Conservation (phyloP, 2,329 filamentous ascomycete genomes). For the Colletotrichum graminicola region DNA sequence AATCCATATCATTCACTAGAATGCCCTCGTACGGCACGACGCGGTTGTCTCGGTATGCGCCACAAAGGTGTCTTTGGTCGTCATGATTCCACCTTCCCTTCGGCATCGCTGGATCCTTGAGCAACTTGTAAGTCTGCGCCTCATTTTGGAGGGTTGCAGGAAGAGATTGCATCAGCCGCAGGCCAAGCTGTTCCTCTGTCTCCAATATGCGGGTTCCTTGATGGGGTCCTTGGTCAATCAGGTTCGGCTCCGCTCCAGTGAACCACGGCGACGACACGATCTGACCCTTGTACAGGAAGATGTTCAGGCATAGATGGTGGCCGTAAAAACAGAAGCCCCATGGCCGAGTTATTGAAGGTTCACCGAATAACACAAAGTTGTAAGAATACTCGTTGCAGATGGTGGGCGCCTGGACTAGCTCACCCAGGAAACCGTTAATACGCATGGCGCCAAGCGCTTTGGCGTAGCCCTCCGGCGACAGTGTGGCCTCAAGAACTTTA, state of each 20-base stretch:
- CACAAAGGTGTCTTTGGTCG: constrained; percentile 82
- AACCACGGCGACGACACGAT: constrained; percentile 81
- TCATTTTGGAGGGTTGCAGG: constrained; percentile 56
- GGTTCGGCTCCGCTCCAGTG: constrained; percentile 83
- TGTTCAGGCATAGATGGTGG: constrained; percentile 81
- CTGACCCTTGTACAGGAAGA: constrained; percentile 73
- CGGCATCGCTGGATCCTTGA: constrained; percentile 76
- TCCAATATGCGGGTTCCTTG: constrained; percentile 75
- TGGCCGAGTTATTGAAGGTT: constrained; percentile 66
- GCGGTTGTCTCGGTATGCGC: constrained; percentile 83
- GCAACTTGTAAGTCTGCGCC: constrained; percentile 69
- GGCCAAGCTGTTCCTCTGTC: constrained; percentile 71
- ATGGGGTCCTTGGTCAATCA: constrained; percentile 75
- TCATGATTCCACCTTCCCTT: constrained; percentile 82
- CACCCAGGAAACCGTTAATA: constrained; percentile 80
- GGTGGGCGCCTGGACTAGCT: constrained; percentile 70
- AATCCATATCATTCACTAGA: constrained; percentile 61
- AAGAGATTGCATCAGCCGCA: constrained; percentile 78
- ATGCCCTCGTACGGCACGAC: constrained; percentile 81
- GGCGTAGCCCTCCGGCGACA: constrained; percentile 78
- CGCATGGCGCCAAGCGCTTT: constrained; percentile 79
- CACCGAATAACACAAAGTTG: constrained; percentile 80
- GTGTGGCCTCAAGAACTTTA: constrained; percentile 65
- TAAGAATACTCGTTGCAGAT: constrained; percentile 83
- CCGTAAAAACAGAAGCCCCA: constrained; percentile 85